phyloP scores from a whole-genome alignment of 345 rosid genomes.

The Melaleuca alternifolia region DNA sequence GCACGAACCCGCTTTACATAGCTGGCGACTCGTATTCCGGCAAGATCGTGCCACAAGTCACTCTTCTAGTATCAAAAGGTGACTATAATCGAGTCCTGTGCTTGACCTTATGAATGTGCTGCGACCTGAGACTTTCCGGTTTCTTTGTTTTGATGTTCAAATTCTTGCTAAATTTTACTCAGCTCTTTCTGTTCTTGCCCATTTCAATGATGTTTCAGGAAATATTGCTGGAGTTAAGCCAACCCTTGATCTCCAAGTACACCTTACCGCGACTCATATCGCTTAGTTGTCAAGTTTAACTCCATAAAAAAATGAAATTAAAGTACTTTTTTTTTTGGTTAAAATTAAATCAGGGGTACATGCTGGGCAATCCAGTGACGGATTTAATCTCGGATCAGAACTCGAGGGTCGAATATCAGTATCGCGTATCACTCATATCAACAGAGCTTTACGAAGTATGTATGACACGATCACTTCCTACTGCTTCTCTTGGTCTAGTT shows the following conservation, averaged over 20 bases:
- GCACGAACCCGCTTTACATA: constrained; percentile 19
- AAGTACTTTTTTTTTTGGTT: no score
- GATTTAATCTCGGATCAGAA: constrained; percentile 5
- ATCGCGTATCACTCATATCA: constrained; percentile 15
- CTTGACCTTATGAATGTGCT: not conserved
- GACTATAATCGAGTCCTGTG: not conserved
- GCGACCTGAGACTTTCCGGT: not conserved
- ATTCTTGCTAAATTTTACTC: not conserved
- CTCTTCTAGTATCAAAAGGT: constrained; percentile 5
- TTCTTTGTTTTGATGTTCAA: not conserved
- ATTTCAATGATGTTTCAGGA: not conserved
- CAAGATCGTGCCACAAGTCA: constrained; percentile 24
- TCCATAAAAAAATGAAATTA: not conserved
- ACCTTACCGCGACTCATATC: not conserved
- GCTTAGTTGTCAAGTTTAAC: not conserved
- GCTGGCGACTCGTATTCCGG: constrained; percentile 41
- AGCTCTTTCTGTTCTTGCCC: not conserved
- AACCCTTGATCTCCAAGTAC: constrained; percentile 10
- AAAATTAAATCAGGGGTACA: constrained; percentile 13
- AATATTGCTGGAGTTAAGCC: constrained; percentile 6
- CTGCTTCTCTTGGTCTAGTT: not conserved
- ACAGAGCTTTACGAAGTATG: constrained; percentile 19
- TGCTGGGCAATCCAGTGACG: constrained; percentile 19
- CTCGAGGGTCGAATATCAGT: constrained; percentile 12
- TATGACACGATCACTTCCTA: not conserved